These are phyloP conservation scores for Dimargaris xerosporica DNA, from an alignment of 192 early-diverging fungal genomes.

Conservation along the genomic window DNA sequence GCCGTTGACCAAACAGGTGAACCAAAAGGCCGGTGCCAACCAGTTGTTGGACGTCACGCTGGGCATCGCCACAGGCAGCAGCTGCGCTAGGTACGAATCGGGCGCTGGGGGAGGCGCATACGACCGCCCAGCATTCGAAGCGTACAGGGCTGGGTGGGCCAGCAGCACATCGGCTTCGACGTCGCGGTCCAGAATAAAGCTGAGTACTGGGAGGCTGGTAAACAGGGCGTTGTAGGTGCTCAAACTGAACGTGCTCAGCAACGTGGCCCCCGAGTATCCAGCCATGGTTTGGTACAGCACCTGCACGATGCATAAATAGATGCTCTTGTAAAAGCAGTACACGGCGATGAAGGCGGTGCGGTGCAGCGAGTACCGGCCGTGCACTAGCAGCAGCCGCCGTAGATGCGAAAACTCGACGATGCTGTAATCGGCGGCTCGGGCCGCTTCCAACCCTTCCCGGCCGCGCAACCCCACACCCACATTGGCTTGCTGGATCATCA, in stretches of 20 bases:
- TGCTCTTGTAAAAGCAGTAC: conserved; percentile 92
- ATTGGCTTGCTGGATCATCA: conserved; percentile 97
- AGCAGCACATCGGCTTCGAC: conserved; percentile 46
- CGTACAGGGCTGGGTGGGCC: conserved; percentile 62
- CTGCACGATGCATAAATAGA: conserved; percentile 73
- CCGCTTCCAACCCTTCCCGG: conserved; percentile 88
- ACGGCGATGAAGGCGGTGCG: conserved; percentile 75
- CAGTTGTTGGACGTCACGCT: too few species aligned
- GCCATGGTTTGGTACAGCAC: conserved; percentile 83
- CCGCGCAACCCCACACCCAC: conserved; percentile 89
- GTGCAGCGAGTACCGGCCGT: conserved; percentile 86
- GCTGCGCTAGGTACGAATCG: too few species aligned
- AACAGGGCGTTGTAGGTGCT: conserved; percentile 79
- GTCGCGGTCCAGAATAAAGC: conserved; percentile 71
- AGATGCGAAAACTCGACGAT: conserved; percentile 84
- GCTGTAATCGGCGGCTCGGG: conserved; percentile 83
- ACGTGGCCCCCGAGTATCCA: conserved; percentile 62
- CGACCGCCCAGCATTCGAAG: neutral
- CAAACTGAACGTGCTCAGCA: conserved; percentile 83
- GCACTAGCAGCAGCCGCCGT: conserved; percentile 69
- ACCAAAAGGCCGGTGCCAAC: neutral
- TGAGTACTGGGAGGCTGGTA: conserved; percentile 68
- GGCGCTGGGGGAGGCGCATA: neutral
- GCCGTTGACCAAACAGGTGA: neutral
- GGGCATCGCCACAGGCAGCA: too few species aligned